phyloP scores from a whole-genome alignment of 1,284 basidiomycete species.

The Meripilus lineatus region DNA sequence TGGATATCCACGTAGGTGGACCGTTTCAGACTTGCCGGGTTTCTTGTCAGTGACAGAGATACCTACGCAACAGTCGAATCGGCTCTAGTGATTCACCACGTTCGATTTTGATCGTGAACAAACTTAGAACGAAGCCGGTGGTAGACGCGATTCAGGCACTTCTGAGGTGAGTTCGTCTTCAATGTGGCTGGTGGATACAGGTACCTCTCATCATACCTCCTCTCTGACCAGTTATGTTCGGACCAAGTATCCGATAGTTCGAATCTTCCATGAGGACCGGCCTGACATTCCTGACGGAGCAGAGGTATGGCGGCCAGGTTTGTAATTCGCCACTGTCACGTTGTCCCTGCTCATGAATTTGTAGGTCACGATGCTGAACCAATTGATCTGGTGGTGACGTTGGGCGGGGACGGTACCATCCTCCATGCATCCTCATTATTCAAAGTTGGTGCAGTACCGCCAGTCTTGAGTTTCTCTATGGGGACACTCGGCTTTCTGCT shows the following conservation, averaged over 20 bases:
- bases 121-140: conserved; percentile 68
- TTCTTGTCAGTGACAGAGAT: too few relatives aligned
- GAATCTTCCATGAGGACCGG: conserved; percentile 71
- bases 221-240: conserved; percentile 53
- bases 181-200: not conserved
- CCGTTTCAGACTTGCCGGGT: too few relatives aligned
- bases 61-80: too few relatives aligned
- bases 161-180: conserved; percentile 45
- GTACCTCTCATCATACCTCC: not conserved
- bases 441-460: conserved; percentile 84
- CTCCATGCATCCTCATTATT: conserved; percentile 93
- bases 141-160: conserved; percentile 70
- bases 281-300: conserved; percentile 62
- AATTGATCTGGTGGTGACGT: conserved; percentile 85
- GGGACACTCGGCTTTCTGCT: conserved; percentile 92
- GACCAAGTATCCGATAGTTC: conserved; percentile 62
- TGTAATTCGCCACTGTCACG: conserved; percentile 9
- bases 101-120: conserved; percentile 70
- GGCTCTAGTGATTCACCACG: conserved; percentile 17
- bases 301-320: conserved; percentile 61
- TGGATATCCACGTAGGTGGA: too few relatives aligned
- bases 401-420: conserved; percentile 96
- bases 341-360: conserved; percentile 1
- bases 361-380: conserved; percentile 46
- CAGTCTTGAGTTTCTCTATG: conserved; percentile 95